Conservation (phyloP, 129 eudicot species). For the Cynara cardunculus region DNA sequence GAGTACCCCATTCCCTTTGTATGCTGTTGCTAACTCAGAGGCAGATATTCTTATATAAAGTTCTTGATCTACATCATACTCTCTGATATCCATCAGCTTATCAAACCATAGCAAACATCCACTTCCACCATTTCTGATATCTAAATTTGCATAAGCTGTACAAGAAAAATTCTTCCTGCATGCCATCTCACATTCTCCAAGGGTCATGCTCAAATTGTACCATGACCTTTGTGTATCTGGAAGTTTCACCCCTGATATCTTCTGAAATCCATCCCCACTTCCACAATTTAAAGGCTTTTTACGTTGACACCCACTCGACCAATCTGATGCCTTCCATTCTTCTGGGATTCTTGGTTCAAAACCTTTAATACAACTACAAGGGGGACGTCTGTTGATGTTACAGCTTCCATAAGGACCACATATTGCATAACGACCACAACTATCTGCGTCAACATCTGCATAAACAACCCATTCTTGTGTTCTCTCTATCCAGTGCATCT, state of each 20-base stretch:
- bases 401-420: slow-evolving; percentile 39
- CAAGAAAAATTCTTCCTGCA: slow-evolving; percentile 33
- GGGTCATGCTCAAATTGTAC: slow-evolving; percentile 31
- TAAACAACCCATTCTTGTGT: slow-evolving; percentile 25
- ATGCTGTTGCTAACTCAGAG: slow-evolving; percentile 20
- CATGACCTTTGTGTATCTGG: slow-evolving; percentile 31
- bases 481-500: slow-evolving; percentile 17
- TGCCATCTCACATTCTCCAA: slow-evolving; percentile 25
- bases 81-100: slow-evolving; percentile 25
- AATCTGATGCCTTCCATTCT: slow-evolving; percentile 16
- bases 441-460: not conserved
- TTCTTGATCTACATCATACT: slow-evolving; percentile 10
- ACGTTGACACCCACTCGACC: slow-evolving; percentile 36
- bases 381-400: not conserved
- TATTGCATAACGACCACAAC: slow-evolving; percentile 32
- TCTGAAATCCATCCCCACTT: slow-evolving; percentile 21
- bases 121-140: slow-evolving; percentile 21
- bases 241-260: slow-evolving; percentile 15
- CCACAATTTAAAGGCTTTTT: slow-evolving; percentile 18
- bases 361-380: slow-evolving; percentile 30
- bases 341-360: slow-evolving; percentile 14
- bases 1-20: not conserved
- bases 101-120: slow-evolving; percentile 48
- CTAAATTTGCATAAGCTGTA: slow-evolving; percentile 23
- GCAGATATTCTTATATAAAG: slow-evolving; percentile 32